A percentile compares a stretch with the other conserved stretches of the same genome.
phyloP scores from a whole-genome alignment of 2,329 filamentous ascomycete genomes.

The Epichloe baconii region DNA sequence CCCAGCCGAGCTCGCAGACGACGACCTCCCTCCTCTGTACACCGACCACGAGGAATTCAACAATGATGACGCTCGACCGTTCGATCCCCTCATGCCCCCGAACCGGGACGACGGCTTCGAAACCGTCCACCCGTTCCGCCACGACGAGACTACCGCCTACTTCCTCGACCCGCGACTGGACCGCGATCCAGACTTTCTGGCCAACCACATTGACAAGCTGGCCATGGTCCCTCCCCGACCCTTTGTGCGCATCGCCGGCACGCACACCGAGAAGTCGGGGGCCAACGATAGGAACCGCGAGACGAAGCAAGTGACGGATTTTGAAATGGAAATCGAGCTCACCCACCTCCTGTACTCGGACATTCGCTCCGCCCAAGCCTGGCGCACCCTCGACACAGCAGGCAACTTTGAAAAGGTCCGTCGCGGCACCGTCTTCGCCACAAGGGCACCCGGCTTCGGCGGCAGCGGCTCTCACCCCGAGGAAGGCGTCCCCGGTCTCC shows the following conservation, averaged over 20 bases:
- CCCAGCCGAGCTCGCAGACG: slow-evolving; percentile 19
- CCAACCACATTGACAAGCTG: slow-evolving; percentile 30
- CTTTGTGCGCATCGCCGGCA: slow-evolving; percentile 37
- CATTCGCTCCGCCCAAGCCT: slow-evolving; percentile 24
- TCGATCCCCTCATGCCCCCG: slow-evolving; percentile 15
- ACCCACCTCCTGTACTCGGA: slow-evolving; percentile 43
- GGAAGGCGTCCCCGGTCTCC: slow-evolving; percentile 18
- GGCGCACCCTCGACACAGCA: slow-evolving; percentile 34
- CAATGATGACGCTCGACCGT: slow-evolving; percentile 5
- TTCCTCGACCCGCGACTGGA: slow-evolving; percentile 35
- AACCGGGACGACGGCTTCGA: slow-evolving; percentile 7
- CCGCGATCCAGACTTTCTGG: slow-evolving; percentile 28
- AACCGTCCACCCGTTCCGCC: slow-evolving; percentile 15
- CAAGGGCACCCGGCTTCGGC: slow-evolving; percentile 33
- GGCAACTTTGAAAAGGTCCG: slow-evolving; percentile 46
- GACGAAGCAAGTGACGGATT: slow-evolving; percentile 42
- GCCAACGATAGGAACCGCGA: slow-evolving; percentile 26
- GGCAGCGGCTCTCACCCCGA: slow-evolving; percentile 14
- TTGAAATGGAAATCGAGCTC: slow-evolving; percentile 45
- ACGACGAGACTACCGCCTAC: slow-evolving; percentile 20
- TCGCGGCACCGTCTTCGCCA: slow-evolving; percentile 49
- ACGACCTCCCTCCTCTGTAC: slow-evolving; percentile 35
- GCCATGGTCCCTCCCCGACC: slow-evolving; percentile 38
- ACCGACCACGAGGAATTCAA: slow-evolving; percentile 20
- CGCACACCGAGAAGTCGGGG: slow-evolving; percentile 23